Evolutionary conservation across 345 rosid genomes (phyloP).

Genomic region (Punica granatum): DNA sequence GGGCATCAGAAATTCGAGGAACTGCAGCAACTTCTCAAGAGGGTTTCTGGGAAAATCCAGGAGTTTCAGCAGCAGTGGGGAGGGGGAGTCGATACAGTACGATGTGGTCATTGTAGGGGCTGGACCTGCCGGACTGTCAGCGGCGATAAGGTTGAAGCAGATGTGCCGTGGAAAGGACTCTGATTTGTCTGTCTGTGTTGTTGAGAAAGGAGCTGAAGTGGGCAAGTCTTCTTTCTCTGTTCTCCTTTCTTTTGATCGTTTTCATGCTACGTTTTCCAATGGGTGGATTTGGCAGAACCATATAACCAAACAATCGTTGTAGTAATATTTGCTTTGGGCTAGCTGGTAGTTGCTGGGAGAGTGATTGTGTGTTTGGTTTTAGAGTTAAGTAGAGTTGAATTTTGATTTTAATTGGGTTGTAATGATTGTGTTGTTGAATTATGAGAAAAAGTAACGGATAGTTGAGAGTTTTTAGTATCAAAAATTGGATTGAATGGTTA

Average conservation of each 20-base stretch:
- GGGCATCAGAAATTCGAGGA: slow-evolving; percentile 11
- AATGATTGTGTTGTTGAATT: too few species aligned
- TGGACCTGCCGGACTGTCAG: slow-evolving; percentile 97
- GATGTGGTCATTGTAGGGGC: slow-evolving; percentile 93
- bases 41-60: slow-evolving; percentile 19
- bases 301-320: not conserved
- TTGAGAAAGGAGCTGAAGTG: slow-evolving; percentile 93
- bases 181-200: slow-evolving; percentile 89
- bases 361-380: too few species aligned
- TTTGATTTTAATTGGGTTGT: too few species aligned
- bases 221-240: slow-evolving; percentile 30
- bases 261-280: not conserved
- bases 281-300: not conserved
- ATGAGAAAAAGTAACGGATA: too few species aligned
- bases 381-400: too few species aligned
- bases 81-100: slow-evolving; percentile 67
- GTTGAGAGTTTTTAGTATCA: too few species aligned
- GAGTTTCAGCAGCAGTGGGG: slow-evolving; percentile 40
- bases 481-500: too few species aligned
- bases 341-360: not conserved
- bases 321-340: not conserved
- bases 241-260: not conserved
- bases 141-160: slow-evolving; percentile 85
- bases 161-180: slow-evolving; percentile 56
- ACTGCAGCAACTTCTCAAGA: slow-evolving; percentile 8